These are phyloP conservation scores for Penicillium tannophilum DNA, from an alignment of 495 filamentous ascomycete species.

Conservation along the genomic window DNA sequence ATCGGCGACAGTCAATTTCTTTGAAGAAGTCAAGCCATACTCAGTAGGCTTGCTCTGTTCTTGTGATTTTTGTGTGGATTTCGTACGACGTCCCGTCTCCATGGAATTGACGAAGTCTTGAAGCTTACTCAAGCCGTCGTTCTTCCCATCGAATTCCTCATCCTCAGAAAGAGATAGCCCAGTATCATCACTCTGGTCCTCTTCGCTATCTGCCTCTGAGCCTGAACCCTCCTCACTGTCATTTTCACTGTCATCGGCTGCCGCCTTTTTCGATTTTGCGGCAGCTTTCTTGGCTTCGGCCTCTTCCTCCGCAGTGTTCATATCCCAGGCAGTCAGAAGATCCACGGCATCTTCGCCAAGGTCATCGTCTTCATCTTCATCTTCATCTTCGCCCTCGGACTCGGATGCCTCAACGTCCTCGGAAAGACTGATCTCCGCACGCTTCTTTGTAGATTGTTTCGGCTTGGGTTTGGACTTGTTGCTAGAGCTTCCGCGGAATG, in stretches of 20 bases:
- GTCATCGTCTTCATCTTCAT: constrained; percentile 53
- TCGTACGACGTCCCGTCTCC: constrained; percentile 38
- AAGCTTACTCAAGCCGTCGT: constrained; percentile 64
- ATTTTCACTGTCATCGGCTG: constrained; percentile 35
- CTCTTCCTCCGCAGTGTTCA: constrained; percentile 58
- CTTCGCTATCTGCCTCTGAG: constrained; percentile 45
- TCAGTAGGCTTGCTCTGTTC: constrained; percentile 59
- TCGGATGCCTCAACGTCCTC: constrained; percentile 57
- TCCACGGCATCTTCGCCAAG: constrained; percentile 87
- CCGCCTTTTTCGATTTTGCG: constrained; percentile 34
- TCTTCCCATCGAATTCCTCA: constrained; percentile 56
- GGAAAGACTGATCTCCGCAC: constrained; percentile 52
- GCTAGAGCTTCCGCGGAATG: constrained; percentile 67
- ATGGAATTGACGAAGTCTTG: constrained; percentile 73
- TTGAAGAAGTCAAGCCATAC: constrained; percentile 58
- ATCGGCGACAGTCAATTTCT: constrained; percentile 80
- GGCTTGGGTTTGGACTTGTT: constrained; percentile 48
- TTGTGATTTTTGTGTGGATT: constrained; percentile 37
- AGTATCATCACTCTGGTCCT: constrained; percentile 53
- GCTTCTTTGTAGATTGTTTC: constrained; percentile 33
- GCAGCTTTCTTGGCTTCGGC: constrained; percentile 36
- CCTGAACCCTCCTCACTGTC: constrained; percentile 38
- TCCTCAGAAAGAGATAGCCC: constrained; percentile 58
- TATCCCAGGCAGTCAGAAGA: constrained; percentile 78
- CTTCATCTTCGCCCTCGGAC: constrained; percentile 41